Percentiles rank a stretch among this genome's conserved stretches.
Evolutionary conservation across 2,329 filamentous ascomycete genomes (phyloP).

Genomic region (Byssoonygena ceratinophila): DNA sequence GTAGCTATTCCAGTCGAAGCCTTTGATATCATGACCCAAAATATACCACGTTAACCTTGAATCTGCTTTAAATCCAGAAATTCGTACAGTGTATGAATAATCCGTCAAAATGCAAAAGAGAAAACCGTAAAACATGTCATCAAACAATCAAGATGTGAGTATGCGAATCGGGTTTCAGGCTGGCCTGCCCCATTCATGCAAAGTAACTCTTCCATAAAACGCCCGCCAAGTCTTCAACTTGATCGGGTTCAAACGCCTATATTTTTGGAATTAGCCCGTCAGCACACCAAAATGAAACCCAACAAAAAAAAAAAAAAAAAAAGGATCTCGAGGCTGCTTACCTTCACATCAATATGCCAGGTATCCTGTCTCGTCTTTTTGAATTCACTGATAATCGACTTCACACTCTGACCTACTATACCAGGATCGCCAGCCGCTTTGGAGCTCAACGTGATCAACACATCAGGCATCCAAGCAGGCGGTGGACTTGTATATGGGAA

Average conservation of each 20-base stretch:
- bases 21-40: too few relatives aligned
- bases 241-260: slow-evolving; percentile 80
- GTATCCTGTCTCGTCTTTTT: slow-evolving; percentile 99
- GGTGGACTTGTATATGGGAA: slow-evolving; percentile 94
- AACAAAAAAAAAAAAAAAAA: too few relatives aligned
- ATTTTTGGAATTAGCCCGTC: slow-evolving; percentile 11
- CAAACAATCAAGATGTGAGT: neutral
- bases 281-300: too few relatives aligned
- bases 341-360: slow-evolving; percentile 96
- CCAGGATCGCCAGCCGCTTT: slow-evolving; percentile 81
- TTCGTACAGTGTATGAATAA: neutral
- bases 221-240: slow-evolving; percentile 87
- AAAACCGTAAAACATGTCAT: neutral
- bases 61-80: neutral
- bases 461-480: slow-evolving; percentile 85
- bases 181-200: slow-evolving; percentile 46
- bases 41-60: neutral
- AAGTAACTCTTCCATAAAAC: slow-evolving; percentile 99
- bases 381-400: slow-evolving; percentile 88
- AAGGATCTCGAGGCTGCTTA: slow-evolving; percentile 42
- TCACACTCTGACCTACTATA: slow-evolving; percentile 90
- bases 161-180: neutral
- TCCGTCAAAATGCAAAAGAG: neutral
- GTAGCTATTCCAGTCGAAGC: too few relatives aligned
- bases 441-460: slow-evolving; percentile 72